A percentile compares a stretch with the other conserved stretches of the same genome.
phyloP scores from a whole-genome alignment of 129 eudicot genomes.

The Gnaphalium uliginosum region DNA sequence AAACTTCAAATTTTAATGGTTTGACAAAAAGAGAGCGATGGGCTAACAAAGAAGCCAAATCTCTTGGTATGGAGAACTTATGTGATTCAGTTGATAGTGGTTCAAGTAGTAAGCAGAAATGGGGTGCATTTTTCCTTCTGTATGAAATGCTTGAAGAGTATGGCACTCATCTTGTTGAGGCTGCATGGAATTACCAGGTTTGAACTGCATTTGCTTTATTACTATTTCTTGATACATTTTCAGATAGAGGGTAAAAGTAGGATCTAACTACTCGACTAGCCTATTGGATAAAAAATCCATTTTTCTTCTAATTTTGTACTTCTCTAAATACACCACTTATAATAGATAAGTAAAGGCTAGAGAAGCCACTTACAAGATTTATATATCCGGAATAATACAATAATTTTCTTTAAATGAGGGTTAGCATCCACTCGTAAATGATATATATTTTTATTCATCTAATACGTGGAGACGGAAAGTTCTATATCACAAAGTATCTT shows the following conservation, averaged over 20 bases:
- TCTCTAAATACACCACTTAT: not conserved
- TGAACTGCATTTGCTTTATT: not conserved
- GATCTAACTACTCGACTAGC: not conserved
- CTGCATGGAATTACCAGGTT: conserved; percentile 99
- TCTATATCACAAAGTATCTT: not conserved
- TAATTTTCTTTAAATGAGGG: not conserved
- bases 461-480: conserved; percentile 8
- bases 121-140: conserved; percentile 84
- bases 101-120: conserved; percentile 52
- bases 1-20: conserved; percentile 39
- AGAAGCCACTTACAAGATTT: not conserved
- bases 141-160: conserved; percentile 99
- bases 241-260: not conserved
- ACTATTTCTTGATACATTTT: not conserved
- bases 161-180: conserved; percentile 99
- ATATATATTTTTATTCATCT: not conserved
- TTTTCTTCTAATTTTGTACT: not conserved
- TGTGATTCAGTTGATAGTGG: conserved; percentile 40
- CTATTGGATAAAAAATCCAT: not conserved
- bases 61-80: conserved; percentile 71
- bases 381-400: not conserved
- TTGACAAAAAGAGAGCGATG: conserved; percentile 77
- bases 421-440: not conserved
- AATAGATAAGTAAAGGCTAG: not conserved
- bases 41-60: conserved; percentile 91